Evolutionary conservation across 306 rosid genomes (phyloP).

Genomic region (Trifolium pratense): DNA sequence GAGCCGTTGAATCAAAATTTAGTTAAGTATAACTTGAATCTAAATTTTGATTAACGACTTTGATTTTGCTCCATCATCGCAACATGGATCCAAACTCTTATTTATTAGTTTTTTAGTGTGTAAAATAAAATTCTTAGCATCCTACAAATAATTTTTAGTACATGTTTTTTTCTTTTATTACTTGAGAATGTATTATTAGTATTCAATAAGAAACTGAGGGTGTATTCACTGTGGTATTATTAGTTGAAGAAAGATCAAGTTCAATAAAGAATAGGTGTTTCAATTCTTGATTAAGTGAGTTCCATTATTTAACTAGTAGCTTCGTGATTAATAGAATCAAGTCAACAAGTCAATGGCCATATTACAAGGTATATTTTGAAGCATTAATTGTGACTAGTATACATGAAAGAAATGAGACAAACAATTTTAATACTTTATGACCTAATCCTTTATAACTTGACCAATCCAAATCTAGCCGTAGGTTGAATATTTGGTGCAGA

Average conservation of each 20-base stretch:
- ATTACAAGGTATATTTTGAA: too few species aligned
- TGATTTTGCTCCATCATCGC: neutral
- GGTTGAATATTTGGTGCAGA: too few species aligned
- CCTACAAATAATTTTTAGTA: neutral
- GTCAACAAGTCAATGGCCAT: neutral
- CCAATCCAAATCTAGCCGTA: too few species aligned
- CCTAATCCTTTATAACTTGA: too few species aligned
- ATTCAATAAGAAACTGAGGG: neutral
- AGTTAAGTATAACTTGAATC: neutral
- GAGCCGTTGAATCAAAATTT: neutral
- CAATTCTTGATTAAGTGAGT: neutral
- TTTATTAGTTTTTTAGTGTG: neutral
- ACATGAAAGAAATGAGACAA: too few species aligned
- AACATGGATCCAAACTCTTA: neutral
- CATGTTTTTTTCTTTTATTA: neutral
- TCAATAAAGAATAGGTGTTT: neutral
- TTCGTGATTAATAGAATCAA: neutral
- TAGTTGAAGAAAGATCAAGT: neutral
- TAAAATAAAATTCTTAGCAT: neutral
- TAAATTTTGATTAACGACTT: neutral
- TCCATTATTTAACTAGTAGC: neutral
- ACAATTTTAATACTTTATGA: too few species aligned
- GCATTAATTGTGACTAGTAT: too few species aligned
- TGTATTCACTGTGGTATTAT: neutral
- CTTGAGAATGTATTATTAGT: neutral